These are phyloP conservation scores for Corylus americana DNA, from an alignment of 306 rosid species.

Conservation along the genomic window DNA sequence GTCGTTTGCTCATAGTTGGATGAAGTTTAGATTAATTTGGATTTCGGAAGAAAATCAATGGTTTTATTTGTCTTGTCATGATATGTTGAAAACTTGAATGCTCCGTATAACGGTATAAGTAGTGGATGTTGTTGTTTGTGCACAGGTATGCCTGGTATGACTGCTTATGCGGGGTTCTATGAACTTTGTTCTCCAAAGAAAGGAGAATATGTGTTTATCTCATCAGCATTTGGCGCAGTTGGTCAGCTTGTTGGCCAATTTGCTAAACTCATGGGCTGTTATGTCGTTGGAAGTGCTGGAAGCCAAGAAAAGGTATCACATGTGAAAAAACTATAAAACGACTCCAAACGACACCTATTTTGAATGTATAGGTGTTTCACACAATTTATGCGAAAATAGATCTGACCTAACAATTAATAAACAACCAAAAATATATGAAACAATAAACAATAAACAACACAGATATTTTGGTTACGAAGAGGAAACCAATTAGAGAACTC, in stretches of 20 bases:
- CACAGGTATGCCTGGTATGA: constrained; percentile 57
- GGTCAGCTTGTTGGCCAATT: constrained; percentile 58
- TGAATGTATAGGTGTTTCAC: no score
- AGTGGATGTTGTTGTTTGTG: neutral
- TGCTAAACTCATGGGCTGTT: constrained; percentile 57
- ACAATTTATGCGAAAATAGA: no score
- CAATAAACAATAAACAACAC: no score
- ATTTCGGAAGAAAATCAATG: neutral
- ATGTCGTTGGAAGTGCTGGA: constrained; percentile 70
- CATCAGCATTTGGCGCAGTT: constrained; percentile 56
- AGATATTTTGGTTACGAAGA: no score
- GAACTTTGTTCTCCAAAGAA: constrained; percentile 50
- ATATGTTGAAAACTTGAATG: neutral
- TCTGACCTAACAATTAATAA: no score
- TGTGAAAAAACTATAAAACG: no score
- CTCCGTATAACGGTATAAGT: neutral
- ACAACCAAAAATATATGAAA: no score
- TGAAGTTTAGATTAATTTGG: neutral
- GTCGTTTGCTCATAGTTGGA: neutral
- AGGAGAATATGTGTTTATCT: constrained; percentile 56
- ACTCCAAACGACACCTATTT: no score
- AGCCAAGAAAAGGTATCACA: constrained; percentile 44
- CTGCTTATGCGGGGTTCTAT: constrained; percentile 50
- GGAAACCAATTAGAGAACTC: no score
- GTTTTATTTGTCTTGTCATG: neutral